phyloP scores from a whole-genome alignment of 495 filamentous ascomycete genomes.

The Talaromyces thailandensis region DNA sequence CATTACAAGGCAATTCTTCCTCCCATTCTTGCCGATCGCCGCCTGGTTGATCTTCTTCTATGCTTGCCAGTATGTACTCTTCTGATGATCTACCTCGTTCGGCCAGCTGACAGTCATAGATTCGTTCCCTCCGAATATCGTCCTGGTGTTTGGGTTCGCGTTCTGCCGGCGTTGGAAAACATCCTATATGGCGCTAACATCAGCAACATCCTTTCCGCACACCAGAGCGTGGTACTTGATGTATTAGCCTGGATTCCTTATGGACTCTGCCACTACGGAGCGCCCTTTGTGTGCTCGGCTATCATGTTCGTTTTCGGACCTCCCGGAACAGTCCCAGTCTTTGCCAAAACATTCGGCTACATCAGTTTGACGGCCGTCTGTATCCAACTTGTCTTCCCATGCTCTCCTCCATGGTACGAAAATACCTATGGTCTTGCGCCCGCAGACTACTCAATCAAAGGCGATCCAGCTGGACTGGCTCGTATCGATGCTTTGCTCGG shows the following conservation, averaged over 20 bases:
- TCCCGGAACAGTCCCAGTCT: conserved; percentile 76
- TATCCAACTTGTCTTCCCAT: conserved; percentile 83
- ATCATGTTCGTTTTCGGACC: conserved; percentile 82
- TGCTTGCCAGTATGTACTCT: conserved; percentile 66
- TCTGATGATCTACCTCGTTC: neutral
- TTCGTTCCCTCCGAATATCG: conserved; percentile 81
- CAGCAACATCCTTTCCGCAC: conserved; percentile 87
- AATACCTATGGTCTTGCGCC: conserved; percentile 79
- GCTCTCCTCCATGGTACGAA: conserved; percentile 94
- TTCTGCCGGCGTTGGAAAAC: conserved; percentile 92
- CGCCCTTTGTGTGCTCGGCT: conserved; percentile 63
- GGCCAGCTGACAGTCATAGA: conserved; percentile 31
- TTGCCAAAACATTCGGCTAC: conserved; percentile 80
- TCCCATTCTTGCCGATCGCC: conserved; percentile 77
- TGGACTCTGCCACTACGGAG: conserved; percentile 78
- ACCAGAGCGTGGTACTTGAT: conserved; percentile 71
- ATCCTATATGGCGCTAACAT: conserved; percentile 94
- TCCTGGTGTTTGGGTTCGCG: conserved; percentile 87
- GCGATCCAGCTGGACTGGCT: conserved; percentile 78
- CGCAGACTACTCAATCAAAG: conserved; percentile 82
- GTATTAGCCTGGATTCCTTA: conserved; percentile 91
- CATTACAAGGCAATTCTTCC: conserved; percentile 82
- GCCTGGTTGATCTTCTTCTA: conserved; percentile 85
- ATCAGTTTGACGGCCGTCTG: conserved; percentile 80
- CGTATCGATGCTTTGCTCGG: conserved; percentile 85